Evolutionary conservation across 345 rosid species (phyloP).

Genomic region (Ricinus communis): DNA sequence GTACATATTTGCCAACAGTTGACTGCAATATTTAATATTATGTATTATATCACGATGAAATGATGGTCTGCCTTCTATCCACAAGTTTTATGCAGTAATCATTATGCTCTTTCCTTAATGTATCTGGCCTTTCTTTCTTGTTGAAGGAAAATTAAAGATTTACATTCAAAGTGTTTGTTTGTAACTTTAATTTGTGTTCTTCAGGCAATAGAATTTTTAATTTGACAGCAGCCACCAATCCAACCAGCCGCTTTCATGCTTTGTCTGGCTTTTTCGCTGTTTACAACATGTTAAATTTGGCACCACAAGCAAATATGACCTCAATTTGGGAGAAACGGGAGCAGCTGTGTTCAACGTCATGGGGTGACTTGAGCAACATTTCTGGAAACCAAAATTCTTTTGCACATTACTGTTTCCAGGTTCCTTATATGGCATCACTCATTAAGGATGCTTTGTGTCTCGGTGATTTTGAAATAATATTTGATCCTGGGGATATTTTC

Average conservation of each 20-base stretch:
- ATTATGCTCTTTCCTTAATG: neutral
- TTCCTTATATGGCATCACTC: conserved; percentile 48
- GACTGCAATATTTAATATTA: neutral
- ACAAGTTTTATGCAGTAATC: no score
- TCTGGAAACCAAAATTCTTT: conserved; percentile 27
- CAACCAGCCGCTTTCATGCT: conserved; percentile 43
- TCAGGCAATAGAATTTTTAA: conserved; percentile 41
- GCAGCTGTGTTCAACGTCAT: conserved; percentile 41
- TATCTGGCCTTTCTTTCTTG: neutral
- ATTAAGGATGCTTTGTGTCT: conserved; percentile 43
- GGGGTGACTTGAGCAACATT: conserved; percentile 23
- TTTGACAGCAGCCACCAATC: conserved; percentile 22
- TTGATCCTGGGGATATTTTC: conserved; percentile 61
- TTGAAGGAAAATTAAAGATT: neutral
- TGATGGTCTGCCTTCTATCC: neutral
- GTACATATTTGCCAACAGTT: neutral
- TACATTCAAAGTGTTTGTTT: neutral
- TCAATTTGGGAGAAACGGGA: conserved; percentile 45
- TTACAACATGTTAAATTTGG: conserved; percentile 38
- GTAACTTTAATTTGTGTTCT: conserved; percentile 1
- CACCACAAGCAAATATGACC: conserved; percentile 39
- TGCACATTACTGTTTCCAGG: conserved; percentile 42
- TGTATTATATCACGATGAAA: neutral
- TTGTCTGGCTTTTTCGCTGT: conserved; percentile 58
- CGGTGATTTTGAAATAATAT: conserved; percentile 33